Conservation (phyloP, 441 rosid genomes). For the Brassica balearica region DNA sequence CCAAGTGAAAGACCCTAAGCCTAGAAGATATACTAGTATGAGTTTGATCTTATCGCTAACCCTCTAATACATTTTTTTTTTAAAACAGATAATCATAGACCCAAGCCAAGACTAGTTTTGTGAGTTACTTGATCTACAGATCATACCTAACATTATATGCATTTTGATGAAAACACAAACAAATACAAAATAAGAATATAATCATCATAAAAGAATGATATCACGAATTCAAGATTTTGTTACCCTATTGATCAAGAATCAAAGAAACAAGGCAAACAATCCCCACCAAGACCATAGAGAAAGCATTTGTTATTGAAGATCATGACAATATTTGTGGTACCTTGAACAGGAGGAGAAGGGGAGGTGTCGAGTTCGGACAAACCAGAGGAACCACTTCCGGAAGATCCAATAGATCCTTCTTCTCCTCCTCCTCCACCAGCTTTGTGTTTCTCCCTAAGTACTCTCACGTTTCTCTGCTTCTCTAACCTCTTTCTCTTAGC, state of each 20-base stretch:
- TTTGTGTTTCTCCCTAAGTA: slow-evolving; percentile 41
- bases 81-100: background rate
- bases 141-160: background rate
- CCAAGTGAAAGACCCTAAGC: background rate
- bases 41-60: background rate
- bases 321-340: slow-evolving; percentile 6
- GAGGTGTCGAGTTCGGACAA: slow-evolving; percentile 37
- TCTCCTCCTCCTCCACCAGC: slow-evolving; percentile 39
- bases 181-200: background rate
- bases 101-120: background rate
- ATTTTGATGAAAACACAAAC: background rate
- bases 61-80: background rate
- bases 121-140: background rate
- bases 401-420: slow-evolving; percentile 45
- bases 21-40: background rate
- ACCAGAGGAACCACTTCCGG: slow-evolving; percentile 46
- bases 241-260: background rate
- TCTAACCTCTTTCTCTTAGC: slow-evolving; percentile 86
- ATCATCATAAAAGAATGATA: background rate
- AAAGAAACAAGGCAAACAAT: background rate
- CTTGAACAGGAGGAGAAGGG: slow-evolving; percentile 42
- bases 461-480: slow-evolving; percentile 66
- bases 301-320: background rate
- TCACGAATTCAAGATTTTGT: background rate
- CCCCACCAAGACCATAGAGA: background rate